Conservation (phyloP, 1,284 basidiomycete species). For the Leccinum angustisporum region DNA sequence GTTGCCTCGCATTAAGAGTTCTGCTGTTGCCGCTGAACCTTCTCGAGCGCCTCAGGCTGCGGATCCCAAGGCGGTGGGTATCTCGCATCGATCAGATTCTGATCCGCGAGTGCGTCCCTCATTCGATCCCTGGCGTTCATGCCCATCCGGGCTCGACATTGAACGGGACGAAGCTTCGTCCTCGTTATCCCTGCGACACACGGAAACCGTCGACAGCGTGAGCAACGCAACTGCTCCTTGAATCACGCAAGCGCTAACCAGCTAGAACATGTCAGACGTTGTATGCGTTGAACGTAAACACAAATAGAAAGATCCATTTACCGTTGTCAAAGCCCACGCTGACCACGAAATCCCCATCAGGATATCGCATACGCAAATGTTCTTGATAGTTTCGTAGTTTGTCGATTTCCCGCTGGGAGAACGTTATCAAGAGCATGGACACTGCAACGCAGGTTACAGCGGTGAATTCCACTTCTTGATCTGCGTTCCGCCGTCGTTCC, state of each 20-base stretch:
- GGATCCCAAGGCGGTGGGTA: constrained; percentile 76
- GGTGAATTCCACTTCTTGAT: constrained; percentile 75
- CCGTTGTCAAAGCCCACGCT: constrained; percentile 80
- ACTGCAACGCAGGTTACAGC: constrained; percentile 85
- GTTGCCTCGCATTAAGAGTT: constrained; percentile 9
- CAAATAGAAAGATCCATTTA: constrained; percentile 33
- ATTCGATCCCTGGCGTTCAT: constrained; percentile 70
- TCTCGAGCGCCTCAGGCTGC: constrained; percentile 36
- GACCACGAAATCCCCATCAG: constrained; percentile 66
- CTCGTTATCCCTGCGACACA: constrained; percentile 67
- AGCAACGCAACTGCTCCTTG: too few species aligned
- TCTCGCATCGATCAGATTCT: constrained; percentile 69
- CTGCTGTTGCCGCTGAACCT: constrained; percentile 27
- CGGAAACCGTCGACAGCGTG: background rate
- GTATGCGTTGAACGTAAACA: background rate
- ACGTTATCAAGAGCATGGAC: constrained; percentile 91
- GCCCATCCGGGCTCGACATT: constrained; percentile 68
- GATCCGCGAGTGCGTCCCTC: constrained; percentile 68
- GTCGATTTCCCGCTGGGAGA: constrained; percentile 90
- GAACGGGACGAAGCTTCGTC: constrained; percentile 73
- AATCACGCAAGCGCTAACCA: constrained; percentile 46
- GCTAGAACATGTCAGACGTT: background rate
- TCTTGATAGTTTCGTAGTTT: constrained; percentile 69
- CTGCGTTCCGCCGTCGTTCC: constrained; percentile 60
- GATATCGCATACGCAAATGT: constrained; percentile 74